A percentile compares a stretch with the other conserved stretches of the same genome.
Conservation (phyloP, 768 basidiomycete genomes). For the Mycena rebaudengoi region DNA sequence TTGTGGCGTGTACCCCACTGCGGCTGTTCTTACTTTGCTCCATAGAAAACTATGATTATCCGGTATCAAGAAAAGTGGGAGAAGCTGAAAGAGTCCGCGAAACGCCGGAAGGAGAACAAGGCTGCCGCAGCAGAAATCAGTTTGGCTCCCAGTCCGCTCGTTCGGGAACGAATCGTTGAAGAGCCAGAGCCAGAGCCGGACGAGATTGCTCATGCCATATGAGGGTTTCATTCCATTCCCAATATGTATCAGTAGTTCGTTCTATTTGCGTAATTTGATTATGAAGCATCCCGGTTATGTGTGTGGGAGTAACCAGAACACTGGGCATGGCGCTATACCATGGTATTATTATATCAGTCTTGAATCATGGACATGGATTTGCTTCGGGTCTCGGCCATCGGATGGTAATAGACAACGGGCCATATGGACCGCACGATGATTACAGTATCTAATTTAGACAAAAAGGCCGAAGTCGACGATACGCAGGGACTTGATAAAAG, state of each 20-base stretch:
- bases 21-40: conserved; percentile 9
- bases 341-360: too few species aligned
- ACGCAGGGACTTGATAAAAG: conserved; percentile 63
- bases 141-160: conserved; percentile 43
- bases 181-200: conserved; percentile 65
- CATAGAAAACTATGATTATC: conserved; percentile 81
- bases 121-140: conserved; percentile 52
- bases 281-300: too few species aligned
- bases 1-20: not conserved
- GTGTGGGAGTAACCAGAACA: too few species aligned
- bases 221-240: conserved; percentile 8
- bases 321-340: too few species aligned
- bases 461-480: conserved; percentile 80
- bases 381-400: too few species aligned
- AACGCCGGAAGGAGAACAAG: conserved; percentile 83
- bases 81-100: conserved; percentile 88
- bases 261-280: too few species aligned
- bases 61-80: conserved; percentile 91
- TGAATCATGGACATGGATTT: too few species aligned
- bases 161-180: conserved; percentile 79
- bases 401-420: too few species aligned
- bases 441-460: conserved; percentile 56
- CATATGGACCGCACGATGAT: too few species aligned
- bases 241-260: conserved; percentile 22
- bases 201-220: conserved; percentile 22